Percentiles rank a stretch among this genome's conserved stretches.
phyloP scores from a whole-genome alignment of 257 asterid genomes.

The Oldenlandia corymbosa region DNA sequence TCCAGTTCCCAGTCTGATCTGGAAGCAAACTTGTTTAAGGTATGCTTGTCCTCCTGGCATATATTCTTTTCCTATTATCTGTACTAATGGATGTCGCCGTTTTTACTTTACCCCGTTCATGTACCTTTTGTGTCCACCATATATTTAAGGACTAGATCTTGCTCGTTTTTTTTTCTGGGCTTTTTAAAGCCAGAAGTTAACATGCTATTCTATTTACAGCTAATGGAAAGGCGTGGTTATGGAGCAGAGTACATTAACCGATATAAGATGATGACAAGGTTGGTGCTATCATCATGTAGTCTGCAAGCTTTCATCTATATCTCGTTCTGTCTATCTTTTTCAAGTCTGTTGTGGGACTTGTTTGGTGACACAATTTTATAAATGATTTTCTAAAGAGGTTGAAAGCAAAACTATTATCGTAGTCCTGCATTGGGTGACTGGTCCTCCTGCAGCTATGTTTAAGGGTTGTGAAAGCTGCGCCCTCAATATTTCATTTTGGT shows the following conservation, averaged over 20 bases:
- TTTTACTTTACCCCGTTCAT: constrained; percentile 1
- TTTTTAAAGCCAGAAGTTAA: neutral
- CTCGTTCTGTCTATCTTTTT: neutral
- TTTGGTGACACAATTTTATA: neutral
- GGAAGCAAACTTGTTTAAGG: constrained; percentile 95
- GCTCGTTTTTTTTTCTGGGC: neutral
- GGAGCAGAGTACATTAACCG: constrained; percentile 93
- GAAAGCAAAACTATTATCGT: neutral
- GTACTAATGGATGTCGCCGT: too few relatives aligned
- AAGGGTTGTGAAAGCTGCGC: neutral
- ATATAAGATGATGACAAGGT: constrained; percentile 98
- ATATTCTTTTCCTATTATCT: neutral
- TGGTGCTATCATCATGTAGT: constrained; percentile 18
- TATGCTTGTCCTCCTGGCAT: constrained; percentile 19
- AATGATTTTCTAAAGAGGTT: neutral
- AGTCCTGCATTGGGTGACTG: neutral
- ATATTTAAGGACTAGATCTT: neutral
- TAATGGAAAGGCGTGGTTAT: constrained; percentile 95
- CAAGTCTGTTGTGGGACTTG: neutral
- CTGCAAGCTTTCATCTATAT: constrained; percentile 12
- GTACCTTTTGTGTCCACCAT: neutral
- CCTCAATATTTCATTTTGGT: too few relatives aligned
- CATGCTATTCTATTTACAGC: constrained; percentile 42
- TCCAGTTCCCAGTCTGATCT: constrained; percentile 93
- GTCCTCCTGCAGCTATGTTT: neutral